phyloP scores from a whole-genome alignment of 2,329 filamentous ascomycete genomes.

The Teratosphaeria zuluensis region DNA sequence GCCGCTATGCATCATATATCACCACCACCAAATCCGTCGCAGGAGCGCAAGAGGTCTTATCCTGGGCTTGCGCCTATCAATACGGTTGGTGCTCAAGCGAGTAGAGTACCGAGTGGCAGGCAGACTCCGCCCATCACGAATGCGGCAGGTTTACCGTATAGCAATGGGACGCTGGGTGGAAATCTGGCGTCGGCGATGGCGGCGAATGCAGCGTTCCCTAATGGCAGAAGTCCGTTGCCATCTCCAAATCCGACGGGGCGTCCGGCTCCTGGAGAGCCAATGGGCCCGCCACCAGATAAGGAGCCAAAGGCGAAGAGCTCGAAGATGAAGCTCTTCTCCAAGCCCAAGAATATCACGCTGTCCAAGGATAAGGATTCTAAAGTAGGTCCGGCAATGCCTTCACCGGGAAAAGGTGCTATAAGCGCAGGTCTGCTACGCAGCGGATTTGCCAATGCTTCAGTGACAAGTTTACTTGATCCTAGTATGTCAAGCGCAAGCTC shows the following conservation, averaged over 20 bases:
- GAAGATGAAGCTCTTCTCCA: conserved; percentile 73
- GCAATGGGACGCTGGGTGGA: conserved; percentile 52
- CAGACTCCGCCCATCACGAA: conserved; percentile 20
- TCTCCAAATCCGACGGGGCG: conserved; percentile 27
- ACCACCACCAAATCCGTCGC: conserved; percentile 11
- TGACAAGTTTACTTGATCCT: conserved; percentile 57
- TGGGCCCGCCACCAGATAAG: conserved; percentile 32
- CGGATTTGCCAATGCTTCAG: conserved; percentile 57
- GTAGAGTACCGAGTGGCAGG: conserved; percentile 18
- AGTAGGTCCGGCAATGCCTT: conserved; percentile 59
- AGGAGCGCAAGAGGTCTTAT: conserved; percentile 58
- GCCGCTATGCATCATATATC: conserved; percentile 54
- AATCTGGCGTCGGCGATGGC: conserved; percentile 58
- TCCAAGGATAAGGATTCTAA: conserved; percentile 55
- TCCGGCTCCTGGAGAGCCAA: neutral
- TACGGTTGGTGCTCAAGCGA: conserved; percentile 15
- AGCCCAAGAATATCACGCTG: conserved; percentile 64
- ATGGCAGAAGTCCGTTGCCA: conserved; percentile 42
- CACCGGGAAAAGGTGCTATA: conserved; percentile 39
- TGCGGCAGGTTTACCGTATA: conserved; percentile 32
- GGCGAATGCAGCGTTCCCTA: conserved; percentile 63
- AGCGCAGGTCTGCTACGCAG: conserved; percentile 54
- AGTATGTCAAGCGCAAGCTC: conserved; percentile 45
- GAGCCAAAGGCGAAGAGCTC: conserved; percentile 59
- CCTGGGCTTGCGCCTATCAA: conserved; percentile 53